phyloP scores from a whole-genome alignment of 345 rosid genomes.

The Camelina laxa region DNA sequence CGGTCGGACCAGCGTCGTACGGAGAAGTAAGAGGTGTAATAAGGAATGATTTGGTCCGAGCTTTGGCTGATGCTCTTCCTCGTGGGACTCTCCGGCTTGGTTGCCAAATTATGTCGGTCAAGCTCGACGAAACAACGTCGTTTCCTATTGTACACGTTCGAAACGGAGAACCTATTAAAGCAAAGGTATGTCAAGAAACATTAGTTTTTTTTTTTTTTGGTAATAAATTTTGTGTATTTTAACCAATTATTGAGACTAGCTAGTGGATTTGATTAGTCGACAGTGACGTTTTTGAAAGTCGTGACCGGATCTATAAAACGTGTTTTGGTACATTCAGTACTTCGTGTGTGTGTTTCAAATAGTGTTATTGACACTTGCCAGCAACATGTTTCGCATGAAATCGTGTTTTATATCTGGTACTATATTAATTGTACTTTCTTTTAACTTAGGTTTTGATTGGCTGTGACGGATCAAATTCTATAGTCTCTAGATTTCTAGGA shows the following conservation, averaged over 20 bases:
- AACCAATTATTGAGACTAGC: constrained; percentile 6
- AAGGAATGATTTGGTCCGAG: constrained; percentile 53
- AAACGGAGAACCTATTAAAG: constrained; percentile 48
- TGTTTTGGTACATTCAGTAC: neutral
- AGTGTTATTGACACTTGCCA: constrained; percentile 16
- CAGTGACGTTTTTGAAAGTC: constrained; percentile 3
- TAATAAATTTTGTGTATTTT: neutral
- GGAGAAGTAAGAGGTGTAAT: constrained; percentile 60
- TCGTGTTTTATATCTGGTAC: neutral
- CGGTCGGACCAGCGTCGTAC: constrained; percentile 15
- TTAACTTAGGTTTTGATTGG: constrained; percentile 50
- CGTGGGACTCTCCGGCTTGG: constrained; percentile 47
- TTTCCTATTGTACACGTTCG: constrained; percentile 42
- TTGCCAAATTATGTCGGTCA: constrained; percentile 42
- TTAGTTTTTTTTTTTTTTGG: neutral
- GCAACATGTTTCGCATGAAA: constrained; percentile 25
- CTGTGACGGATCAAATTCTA: constrained; percentile 62
- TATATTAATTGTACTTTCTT: neutral
- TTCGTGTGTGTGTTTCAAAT: neutral
- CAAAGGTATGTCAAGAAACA: constrained; percentile 44
- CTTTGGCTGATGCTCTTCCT: constrained; percentile 55
- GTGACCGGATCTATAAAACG: neutral
- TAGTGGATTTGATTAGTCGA: neutral
- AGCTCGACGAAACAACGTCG: constrained; percentile 43
- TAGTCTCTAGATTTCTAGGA: constrained; percentile 47